Evolutionary conservation across 805 yeast genomes (phyloP), one percentile per base, ranked within the genome.

Genomic region (Torulaspora gathmanii): DNA sequence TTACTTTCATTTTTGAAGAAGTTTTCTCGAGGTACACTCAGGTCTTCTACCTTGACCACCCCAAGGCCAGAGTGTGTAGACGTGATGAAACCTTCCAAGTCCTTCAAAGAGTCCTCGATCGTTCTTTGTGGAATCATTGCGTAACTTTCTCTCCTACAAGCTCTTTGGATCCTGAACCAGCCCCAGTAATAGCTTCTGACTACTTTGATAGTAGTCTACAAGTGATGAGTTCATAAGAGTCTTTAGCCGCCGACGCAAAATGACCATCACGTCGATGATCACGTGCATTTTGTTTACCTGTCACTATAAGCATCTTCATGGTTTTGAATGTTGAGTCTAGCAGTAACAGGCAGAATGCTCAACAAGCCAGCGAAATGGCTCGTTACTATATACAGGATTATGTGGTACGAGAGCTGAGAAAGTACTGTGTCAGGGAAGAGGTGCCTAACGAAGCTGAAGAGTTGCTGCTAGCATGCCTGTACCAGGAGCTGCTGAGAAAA

Each of bases 101-200:
- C 57, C 40, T 42, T 53, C 37, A 53, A 39, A 8, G 54, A 51
- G 36, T 53, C 57, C 29, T 52, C 55, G n/a, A 53, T 49, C 10
- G 57, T 51, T 36, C 51, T 49, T 15, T 25, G 30, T 6, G 34
- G 43, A 10, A 31, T 25, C 22, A 29, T 13, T 16, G n/a, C 37
- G 15, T 17, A 13, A 28, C 25, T 25, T 2, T 15, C 33, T 15
- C 28, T 27, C 16, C 28, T 11, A 39, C 44, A 41, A 13, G 22
- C 13, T 22, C 26, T 4, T 11, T 41, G 34, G 40, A 41, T 41
- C 13, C 25, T 31, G 29, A 5, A 2, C 19, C 12, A 19, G 8
- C 22, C 19, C 7, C 19, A 11, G 4, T 16, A n/a, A 16, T 12
- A 4, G 9, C 20, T 11, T 25, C 22, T 19, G 9, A 29, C 28